Evolutionary conservation across 2,329 filamentous ascomycete genomes (phyloP), one percentile per base, ranked within the genome.

Genomic region (Fusarium tanahbumbuense): DNA sequence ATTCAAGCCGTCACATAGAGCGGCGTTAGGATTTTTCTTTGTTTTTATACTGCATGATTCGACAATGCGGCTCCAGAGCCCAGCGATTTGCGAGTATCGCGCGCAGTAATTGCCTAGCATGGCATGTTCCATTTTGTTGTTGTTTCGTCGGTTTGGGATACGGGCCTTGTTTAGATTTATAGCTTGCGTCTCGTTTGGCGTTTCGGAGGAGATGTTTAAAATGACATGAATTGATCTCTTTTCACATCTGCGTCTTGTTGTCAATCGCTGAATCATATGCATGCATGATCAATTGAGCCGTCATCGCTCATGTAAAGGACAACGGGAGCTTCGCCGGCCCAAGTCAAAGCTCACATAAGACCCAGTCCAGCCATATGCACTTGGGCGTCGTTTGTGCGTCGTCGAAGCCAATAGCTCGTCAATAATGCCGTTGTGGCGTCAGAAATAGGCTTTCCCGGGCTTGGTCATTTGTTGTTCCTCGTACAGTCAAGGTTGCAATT

Each of bases 101-200:
- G 23, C 47, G 27, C 20, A 28, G 28, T 28, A 61, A 45, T 25
- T 47, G 18, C 37, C 37, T 49, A 20, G 37, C 22, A 13, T 23
- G 42, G 44, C 32, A 30, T 42, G 1, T 44, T 42, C 44, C 28
- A 41, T 46, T 25, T 32, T 42, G 27, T 47, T 20, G 27, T 28
- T 28, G n/a, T 9, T 40, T 41, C 20, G 3, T 61, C 27, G 25
- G 37, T 27, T 8, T 41, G 44, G 55, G 63, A 34, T 49, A 22
- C 47, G 30, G 48, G 41, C 48, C 37, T 49, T 41, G 37, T 40
- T 46, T 66, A 55, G 48, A 67, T 32, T 34, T 45, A 64, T 40
- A 61, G 27, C 48, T 53, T 66, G 63, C 18, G 63, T 61, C 61
- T 55, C 37, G 56, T 60, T 34, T 20, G 63, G 63, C 45, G 62